phyloP scores from a whole-genome alignment of 2,329 filamentous ascomycete species.

The Ceratocystiopsis minuta region DNA sequence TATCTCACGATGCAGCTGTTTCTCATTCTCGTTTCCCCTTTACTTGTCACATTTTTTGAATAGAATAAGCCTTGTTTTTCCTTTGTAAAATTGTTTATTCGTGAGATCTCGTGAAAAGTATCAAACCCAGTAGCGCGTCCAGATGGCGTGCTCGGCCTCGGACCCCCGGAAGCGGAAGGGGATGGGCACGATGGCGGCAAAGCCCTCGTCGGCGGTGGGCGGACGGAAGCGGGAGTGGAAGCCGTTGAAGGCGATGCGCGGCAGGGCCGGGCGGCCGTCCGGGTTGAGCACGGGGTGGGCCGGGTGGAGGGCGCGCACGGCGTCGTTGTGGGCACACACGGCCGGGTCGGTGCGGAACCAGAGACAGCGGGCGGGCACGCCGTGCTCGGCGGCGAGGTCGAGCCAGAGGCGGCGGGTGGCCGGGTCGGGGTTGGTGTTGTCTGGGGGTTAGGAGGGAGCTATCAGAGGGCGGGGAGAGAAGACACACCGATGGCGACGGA shows the following conservation, averaged over 20 bases:
- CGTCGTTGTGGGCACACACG: conserved; percentile 73
- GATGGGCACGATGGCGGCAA: conserved; percentile 58
- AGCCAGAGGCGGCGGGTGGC: conserved; percentile 68
- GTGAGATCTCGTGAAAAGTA: background rate
- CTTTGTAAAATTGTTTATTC: too few species aligned
- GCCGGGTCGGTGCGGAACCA: conserved; percentile 58
- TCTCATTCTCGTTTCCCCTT: too few species aligned
- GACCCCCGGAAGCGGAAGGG: conserved; percentile 61
- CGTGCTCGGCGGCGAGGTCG: conserved; percentile 48
- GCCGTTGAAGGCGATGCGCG: conserved; percentile 60
- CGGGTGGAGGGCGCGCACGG: conserved; percentile 37
- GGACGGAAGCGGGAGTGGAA: conserved; percentile 57
- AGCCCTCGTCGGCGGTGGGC: conserved; percentile 60
- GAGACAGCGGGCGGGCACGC: conserved; percentile 66
- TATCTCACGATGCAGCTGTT: too few species aligned
- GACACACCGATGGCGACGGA: conserved; percentile 56
- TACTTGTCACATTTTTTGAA: too few species aligned
- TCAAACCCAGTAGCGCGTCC: conserved; percentile 62
- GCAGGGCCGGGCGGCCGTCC: conserved; percentile 56
- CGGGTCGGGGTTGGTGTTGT: conserved; percentile 85
- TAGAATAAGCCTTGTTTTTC: too few species aligned
- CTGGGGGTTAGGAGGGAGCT: conserved; percentile 28
- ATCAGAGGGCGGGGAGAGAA: conserved; percentile 7
- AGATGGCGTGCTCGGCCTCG: conserved; percentile 49
- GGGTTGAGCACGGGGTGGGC: conserved; percentile 49